These are phyloP conservation scores for Citrus unshiu DNA, from an alignment of 345 rosid species.

Conservation along the genomic window DNA sequence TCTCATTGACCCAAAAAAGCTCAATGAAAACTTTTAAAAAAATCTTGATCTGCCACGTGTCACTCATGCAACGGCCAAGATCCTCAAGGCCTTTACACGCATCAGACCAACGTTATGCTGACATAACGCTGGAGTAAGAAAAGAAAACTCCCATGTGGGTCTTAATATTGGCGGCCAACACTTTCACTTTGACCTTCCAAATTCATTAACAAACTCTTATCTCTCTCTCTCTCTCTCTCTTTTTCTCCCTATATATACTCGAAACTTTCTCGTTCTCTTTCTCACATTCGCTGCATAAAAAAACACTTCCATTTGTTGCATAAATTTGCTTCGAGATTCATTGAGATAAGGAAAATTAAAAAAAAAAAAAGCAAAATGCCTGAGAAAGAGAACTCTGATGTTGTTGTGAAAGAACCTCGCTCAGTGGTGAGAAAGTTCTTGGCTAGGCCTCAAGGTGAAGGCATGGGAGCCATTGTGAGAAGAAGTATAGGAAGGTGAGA, in stretches of 20 bases:
- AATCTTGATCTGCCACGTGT: conserved; percentile 10
- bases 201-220: not conserved
- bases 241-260: conserved; percentile 14
- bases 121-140: conserved; percentile 11
- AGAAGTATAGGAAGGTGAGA: conserved; percentile 89
- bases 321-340: not conserved
- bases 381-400: conserved; percentile 21
- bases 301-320: not conserved
- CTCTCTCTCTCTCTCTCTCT: not conserved
- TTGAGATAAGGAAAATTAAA: not conserved
- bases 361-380: conserved; percentile 19
- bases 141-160: conserved; percentile 24
- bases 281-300: not conserved
- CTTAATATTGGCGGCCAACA: conserved; percentile 40
- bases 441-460: conserved; percentile 90
- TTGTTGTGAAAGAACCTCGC: conserved; percentile 35
- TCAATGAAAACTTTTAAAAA: not conserved
- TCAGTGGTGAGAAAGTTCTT: conserved; percentile 66
- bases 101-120: conserved; percentile 40
- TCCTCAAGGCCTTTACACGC: not conserved
- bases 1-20: not conserved
- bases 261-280: not conserved
- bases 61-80: conserved; percentile 8
- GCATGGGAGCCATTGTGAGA: conserved; percentile 80
- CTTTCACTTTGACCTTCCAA: conserved; percentile 40